These are phyloP conservation scores for Penicillium sp. DNA, from an alignment of 2,329 filamentous ascomycete species.

Conservation along the genomic window DNA sequence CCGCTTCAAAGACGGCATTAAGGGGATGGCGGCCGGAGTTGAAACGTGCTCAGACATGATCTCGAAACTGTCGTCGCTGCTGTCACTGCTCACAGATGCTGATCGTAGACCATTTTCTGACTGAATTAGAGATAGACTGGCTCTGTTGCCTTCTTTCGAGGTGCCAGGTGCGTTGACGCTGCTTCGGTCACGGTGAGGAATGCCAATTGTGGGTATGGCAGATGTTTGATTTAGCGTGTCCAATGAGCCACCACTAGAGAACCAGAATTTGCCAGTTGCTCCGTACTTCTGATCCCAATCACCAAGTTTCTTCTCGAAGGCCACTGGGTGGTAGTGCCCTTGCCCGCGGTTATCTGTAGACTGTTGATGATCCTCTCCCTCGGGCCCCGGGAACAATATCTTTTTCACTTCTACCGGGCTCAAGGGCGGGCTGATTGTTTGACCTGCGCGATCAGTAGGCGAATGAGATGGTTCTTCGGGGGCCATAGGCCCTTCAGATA, in stretches of 20 bases:
- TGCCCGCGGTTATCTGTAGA: constrained; percentile 22
- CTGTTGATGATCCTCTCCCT: constrained; percentile 1
- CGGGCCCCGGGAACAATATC: constrained; percentile 42
- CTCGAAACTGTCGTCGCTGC: constrained; percentile 30
- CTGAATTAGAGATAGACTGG: constrained; percentile 7
- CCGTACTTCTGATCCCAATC: constrained; percentile 55
- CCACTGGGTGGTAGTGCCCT: constrained; percentile 52
- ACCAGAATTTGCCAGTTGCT: constrained; percentile 47
- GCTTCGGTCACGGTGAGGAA: constrained; percentile 28
- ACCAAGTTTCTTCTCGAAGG: constrained; percentile 50
- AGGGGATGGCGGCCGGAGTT: constrained; percentile 19
- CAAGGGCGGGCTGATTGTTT: constrained; percentile 40
- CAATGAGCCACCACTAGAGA: constrained; percentile 19
- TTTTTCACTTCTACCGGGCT: constrained; percentile 44
- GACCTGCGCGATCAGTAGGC: constrained; percentile 20
- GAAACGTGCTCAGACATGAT: constrained; percentile 21
- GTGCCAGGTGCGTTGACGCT: not conserved
- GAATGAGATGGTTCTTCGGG: constrained; percentile 8
- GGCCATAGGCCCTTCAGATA: constrained; percentile 4
- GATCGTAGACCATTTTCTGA: constrained; percentile 16
- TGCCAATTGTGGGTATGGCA: constrained; percentile 41
- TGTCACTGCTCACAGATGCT: constrained; percentile 26
- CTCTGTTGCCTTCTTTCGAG: constrained; percentile 8
- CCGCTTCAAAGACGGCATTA: constrained; percentile 29
- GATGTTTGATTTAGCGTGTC: constrained; percentile 7